phyloP scores from a whole-genome alignment of 2,329 filamentous ascomycete species.

The Myriosclerotinia curreyana region DNA sequence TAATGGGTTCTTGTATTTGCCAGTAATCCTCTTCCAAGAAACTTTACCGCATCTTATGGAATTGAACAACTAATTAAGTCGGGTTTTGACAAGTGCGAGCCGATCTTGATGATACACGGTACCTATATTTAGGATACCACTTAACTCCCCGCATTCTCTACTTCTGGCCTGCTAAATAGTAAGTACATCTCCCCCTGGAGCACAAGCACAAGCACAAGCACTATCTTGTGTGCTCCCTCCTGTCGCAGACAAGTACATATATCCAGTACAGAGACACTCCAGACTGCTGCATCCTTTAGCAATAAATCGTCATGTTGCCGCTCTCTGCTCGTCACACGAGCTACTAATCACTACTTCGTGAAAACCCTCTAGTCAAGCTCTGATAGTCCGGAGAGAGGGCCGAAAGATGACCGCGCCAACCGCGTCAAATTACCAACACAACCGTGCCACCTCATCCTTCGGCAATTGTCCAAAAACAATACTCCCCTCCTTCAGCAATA shows the following conservation, averaged over 20 bases:
- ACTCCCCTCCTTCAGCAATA: too few relatives aligned
- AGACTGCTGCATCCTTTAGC: background rate
- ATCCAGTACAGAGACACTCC: background rate
- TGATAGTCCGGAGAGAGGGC: too few relatives aligned
- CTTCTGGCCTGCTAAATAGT: background rate
- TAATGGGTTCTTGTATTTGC: too few relatives aligned
- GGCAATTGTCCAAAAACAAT: too few relatives aligned
- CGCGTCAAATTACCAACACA: background rate
- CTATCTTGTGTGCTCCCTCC: background rate
- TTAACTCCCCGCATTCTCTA: background rate
- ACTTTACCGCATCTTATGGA: background rate
- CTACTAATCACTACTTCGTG: background rate
- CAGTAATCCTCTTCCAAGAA: too few relatives aligned
- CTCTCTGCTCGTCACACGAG: background rate
- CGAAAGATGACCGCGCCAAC: background rate
- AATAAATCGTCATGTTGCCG: background rate
- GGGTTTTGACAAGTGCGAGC: background rate
- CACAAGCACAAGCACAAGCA: background rate
- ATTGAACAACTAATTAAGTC: background rate
- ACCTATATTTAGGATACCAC: background rate
- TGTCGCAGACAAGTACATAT: background rate
- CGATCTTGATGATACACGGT: background rate
- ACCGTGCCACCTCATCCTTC: background rate
- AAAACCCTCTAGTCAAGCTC: background rate
- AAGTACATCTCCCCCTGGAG: too few relatives aligned